A percentile compares a stretch with the other conserved stretches of the same genome.
These are phyloP conservation scores for Blastobotrys apis DNA, from an alignment of 1,139 yeast species.

Conservation along the genomic window DNA sequence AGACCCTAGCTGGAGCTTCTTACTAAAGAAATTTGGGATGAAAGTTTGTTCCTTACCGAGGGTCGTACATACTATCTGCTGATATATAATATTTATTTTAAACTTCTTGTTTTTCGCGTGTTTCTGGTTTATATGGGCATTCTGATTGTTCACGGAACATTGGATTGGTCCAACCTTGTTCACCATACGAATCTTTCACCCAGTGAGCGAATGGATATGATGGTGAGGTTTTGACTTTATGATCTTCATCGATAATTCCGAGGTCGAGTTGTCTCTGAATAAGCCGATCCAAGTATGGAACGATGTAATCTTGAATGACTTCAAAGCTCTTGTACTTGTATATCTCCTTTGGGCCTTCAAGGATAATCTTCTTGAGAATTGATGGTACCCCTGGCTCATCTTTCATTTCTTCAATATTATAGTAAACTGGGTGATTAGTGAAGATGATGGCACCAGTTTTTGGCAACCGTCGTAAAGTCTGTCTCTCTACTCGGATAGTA, in stretches of 20 bases:
- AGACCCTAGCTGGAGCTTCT: conserved; percentile 36
- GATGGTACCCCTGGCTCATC: conserved; percentile 75
- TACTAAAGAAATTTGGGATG: conserved; percentile 20
- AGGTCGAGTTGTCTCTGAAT: conserved; percentile 53
- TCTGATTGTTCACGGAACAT: conserved; percentile 9
- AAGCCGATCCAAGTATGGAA: conserved; percentile 53
- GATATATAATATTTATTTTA: neutral
- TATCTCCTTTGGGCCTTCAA: conserved; percentile 63
- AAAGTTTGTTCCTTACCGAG: conserved; percentile 36
- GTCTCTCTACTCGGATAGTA: conserved; percentile 59
- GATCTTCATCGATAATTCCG: conserved; percentile 53
- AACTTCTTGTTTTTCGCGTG: too few species aligned
- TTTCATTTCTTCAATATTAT: conserved; percentile 69
- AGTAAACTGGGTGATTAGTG: conserved; percentile 65
- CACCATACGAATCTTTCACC: conserved; percentile 24
- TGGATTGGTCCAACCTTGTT: conserved; percentile 29
- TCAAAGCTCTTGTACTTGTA: conserved; percentile 60
- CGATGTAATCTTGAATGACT: conserved; percentile 53
- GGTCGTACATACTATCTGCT: conserved; percentile 24
- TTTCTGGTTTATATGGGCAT: conserved; percentile 3
- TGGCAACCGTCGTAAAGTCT: conserved; percentile 63
- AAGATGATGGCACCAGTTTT: conserved; percentile 55
- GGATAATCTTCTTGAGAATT: conserved; percentile 54
- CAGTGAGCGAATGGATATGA: conserved; percentile 59
- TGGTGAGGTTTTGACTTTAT: conserved; percentile 56